Conservation (phyloP, 2,329 filamentous ascomycete species). For the Tolypocladium tundrense region DNA sequence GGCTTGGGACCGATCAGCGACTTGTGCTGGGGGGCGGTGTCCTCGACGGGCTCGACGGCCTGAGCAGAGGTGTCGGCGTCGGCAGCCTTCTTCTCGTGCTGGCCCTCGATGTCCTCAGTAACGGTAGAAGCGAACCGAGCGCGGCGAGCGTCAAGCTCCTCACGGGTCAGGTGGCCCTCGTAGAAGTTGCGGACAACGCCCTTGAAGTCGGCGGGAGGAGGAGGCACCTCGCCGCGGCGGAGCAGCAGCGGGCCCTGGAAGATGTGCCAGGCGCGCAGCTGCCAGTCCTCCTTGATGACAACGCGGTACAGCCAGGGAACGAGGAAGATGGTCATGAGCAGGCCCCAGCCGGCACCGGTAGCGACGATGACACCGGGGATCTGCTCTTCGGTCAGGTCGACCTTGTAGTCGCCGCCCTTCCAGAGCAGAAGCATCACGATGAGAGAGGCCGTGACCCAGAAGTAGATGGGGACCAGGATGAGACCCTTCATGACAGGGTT, state of each 20-base stretch:
- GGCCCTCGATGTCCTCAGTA: constrained; percentile 13
- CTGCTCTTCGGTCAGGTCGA: constrained; percentile 36
- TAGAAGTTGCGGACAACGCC: constrained; percentile 43
- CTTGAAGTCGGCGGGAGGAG: constrained; percentile 30
- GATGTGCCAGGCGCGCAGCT: constrained; percentile 45
- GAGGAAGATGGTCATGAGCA: constrained; percentile 41
- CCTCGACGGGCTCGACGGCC: constrained; percentile 11
- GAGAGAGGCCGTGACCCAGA: constrained; percentile 42
- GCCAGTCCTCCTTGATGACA: constrained; percentile 50
- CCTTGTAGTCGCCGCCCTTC: constrained; percentile 35
- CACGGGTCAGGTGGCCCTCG: constrained; percentile 42
- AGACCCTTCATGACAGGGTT: constrained; percentile 45
- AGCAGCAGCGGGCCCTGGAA: constrained; percentile 43
- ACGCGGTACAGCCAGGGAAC: constrained; percentile 49
- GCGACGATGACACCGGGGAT: constrained; percentile 45
- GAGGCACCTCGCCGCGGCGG: constrained; percentile 27
- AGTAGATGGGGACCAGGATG: constrained; percentile 43
- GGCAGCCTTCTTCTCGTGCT: constrained; percentile 14
- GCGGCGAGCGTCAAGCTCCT: constrained; percentile 35
- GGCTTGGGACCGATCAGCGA: constrained; percentile 28
- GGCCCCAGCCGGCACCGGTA: constrained; percentile 36
- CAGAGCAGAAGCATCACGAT: constrained; percentile 52
- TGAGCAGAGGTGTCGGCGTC: constrained; percentile 3
- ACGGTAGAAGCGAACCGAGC: constrained; percentile 12
- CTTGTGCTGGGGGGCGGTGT: constrained; percentile 19